Conservation (phyloP, 352 stramenopile genomes). For the Pythium coloratum region DNA sequence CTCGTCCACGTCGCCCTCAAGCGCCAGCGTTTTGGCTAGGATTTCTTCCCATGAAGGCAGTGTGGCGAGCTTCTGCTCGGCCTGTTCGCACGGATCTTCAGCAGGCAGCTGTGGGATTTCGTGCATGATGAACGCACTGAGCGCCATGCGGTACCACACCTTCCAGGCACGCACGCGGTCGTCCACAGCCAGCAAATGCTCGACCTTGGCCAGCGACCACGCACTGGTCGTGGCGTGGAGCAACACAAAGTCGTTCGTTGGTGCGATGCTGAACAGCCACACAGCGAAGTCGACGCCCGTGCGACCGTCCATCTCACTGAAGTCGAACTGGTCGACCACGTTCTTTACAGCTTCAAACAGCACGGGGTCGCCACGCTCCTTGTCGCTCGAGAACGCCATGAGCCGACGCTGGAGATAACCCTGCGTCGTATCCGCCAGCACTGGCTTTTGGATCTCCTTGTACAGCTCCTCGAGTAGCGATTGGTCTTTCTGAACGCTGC, state of each 20-base stretch:
- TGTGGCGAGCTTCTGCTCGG: slow-evolving; percentile 17
- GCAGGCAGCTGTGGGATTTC: slow-evolving; percentile 16
- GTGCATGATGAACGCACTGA: slow-evolving; percentile 30
- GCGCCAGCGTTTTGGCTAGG: slow-evolving; percentile 30
- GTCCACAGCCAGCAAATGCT: slow-evolving; percentile 30
- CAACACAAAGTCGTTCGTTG: slow-evolving; percentile 40
- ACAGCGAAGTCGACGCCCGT: slow-evolving; percentile 33
- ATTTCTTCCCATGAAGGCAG: slow-evolving; percentile 47
- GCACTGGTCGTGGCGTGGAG: slow-evolving; percentile 35
- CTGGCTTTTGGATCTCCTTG: slow-evolving; percentile 8
- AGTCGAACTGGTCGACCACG: slow-evolving; percentile 27
- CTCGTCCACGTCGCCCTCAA: slow-evolving; percentile 45
- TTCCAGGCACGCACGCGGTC: slow-evolving; percentile 34
- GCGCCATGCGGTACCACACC: slow-evolving; percentile 35
- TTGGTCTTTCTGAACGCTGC: slow-evolving; percentile 6
- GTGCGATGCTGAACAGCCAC: slow-evolving; percentile 35
- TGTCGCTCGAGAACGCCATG: slow-evolving; percentile 31
- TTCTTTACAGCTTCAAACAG: slow-evolving; percentile 22
- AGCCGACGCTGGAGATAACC: slow-evolving; percentile 23
- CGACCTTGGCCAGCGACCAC: slow-evolving; percentile 38
- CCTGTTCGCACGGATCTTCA: slow-evolving; percentile 31
- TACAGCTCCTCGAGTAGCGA: slow-evolving; percentile 14
- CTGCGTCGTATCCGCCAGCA: not conserved
- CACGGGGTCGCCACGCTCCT: slow-evolving; percentile 11
- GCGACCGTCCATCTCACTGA: slow-evolving; percentile 25